Evolutionary conservation across 306 rosid species (phyloP).

Genomic region (Macrotyloma uniflorum): DNA sequence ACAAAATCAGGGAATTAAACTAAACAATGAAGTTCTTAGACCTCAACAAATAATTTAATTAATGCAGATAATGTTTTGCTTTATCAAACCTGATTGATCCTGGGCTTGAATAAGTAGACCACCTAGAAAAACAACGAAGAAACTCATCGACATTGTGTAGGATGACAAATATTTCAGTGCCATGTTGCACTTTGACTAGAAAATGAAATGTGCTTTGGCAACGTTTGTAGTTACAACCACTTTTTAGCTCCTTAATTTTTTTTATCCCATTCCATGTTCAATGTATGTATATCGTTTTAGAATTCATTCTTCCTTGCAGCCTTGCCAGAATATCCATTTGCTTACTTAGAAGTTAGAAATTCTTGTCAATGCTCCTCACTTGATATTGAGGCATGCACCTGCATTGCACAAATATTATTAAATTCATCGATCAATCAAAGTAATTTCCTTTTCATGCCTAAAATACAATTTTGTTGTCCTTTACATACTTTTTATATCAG

Average conservation of each 20-base stretch:
- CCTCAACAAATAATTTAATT: not conserved
- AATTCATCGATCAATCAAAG: not conserved
- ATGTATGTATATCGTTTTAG: not conserved
- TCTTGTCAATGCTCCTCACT: not conserved
- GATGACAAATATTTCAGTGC: not conserved
- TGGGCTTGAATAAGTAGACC: slow-evolving; percentile 36
- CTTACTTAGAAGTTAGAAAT: not conserved
- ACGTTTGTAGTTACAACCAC: not conserved
- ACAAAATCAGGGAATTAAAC: not conserved
- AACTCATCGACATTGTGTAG: not conserved
- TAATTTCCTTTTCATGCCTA: too few species aligned
- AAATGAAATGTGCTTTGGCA: not conserved
- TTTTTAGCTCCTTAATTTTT: not conserved
- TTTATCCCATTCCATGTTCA: not conserved
- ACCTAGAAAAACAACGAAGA: slow-evolving; percentile 13
- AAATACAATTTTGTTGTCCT: too few species aligned
- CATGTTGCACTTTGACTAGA: not conserved
- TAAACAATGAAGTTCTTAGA: not conserved
- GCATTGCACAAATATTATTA: not conserved
- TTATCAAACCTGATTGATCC: slow-evolving; percentile 55
- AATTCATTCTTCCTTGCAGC: not conserved
- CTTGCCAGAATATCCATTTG: not conserved
- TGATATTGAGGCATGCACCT: not conserved
- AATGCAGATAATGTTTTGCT: not conserved
- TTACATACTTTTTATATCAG: too few species aligned